Base-by-base conservation (phyloP, 306 rosid genomes). In the Oxytropis ochrocephala region DNA sequence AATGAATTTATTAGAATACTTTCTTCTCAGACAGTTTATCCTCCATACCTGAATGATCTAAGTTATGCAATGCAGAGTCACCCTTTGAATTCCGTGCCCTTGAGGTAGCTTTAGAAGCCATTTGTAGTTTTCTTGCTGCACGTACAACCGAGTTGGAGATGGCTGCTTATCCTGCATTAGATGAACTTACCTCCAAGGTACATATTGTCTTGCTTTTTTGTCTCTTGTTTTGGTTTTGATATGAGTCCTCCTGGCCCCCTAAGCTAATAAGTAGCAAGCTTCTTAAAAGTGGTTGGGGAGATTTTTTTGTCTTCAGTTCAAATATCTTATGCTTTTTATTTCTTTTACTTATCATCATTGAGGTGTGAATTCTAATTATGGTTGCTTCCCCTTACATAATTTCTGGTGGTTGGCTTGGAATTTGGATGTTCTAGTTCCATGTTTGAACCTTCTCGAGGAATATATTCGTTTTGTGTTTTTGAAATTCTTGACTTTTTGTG, bases 31-130 rank as follows among this genome's bases (percentile, higher is more conserved):
- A 51, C 66, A 11, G 56, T 72, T 67, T 59, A 60, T 39, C 14
- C 27, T 18, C 13, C 14, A 1, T 38, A 46, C 75, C 75, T 78
- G 79, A 83, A 61, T 74, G 74, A 69, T 75, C 75, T 79, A 60
- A 73, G 69, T 77, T 75, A 50, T 83, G 76, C 72, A 59, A 64
- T 85, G 80, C 70, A 93, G 98, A 88, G 72, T 93, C 97, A 62
- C 97, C 97, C n/a, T 93, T 93, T 54, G 98, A 93, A 58, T 93
- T 93, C 72, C 94, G 98, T 33, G 97, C 96, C 36, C 77, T 93
- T 74, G 98, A 93, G 85, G 94, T 93, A 24, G 96, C 96, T 61
- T 88, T 93, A 84, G 98, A 93, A 78, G 94, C 98, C 67, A 88
- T 93, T 81, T 93, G 97, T 75, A 93, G 98, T 78, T 88, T 80